Conservation (phyloP, 2,329 filamentous ascomycete species). For the Diaporthe velutina region DNA sequence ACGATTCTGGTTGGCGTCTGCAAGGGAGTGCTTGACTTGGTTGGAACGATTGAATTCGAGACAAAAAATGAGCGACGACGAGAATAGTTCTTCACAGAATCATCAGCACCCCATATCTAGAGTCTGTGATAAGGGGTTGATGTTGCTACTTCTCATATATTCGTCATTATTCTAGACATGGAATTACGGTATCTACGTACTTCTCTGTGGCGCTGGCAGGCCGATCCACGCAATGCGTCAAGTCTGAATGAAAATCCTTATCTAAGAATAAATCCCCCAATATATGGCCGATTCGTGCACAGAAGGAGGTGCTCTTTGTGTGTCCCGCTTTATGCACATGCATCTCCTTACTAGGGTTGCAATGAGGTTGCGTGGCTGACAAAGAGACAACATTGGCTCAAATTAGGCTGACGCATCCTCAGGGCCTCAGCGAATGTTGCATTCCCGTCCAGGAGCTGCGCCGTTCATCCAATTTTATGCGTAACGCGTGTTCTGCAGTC, state of each 20-base stretch:
- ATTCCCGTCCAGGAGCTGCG: background rate
- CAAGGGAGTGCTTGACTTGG: background rate
- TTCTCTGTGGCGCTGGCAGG: background rate
- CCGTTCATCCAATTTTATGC: slow-evolving; percentile 10
- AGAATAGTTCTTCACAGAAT: background rate
- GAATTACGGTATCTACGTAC: background rate
- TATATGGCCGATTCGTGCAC: background rate
- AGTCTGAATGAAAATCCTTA: background rate
- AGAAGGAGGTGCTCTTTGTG: background rate
- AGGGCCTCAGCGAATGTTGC: background rate
- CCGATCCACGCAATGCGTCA: background rate
- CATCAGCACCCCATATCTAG: background rate
- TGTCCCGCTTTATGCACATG: background rate
- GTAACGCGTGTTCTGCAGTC: background rate
- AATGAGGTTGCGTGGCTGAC: slow-evolving; percentile 5
- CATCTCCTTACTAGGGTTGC: background rate
- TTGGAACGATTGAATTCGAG: background rate
- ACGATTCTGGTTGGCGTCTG: background rate
- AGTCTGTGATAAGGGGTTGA: background rate
- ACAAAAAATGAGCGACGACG: background rate
- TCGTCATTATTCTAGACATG: background rate
- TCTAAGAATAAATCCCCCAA: background rate
- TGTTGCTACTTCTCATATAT: background rate
- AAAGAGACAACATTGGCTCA: slow-evolving; percentile 5
- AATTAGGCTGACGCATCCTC: slow-evolving; percentile 1